These are phyloP conservation scores for Trypanosoma mega DNA, from an alignment of 208 protist genomes.

Conservation along the genomic window DNA sequence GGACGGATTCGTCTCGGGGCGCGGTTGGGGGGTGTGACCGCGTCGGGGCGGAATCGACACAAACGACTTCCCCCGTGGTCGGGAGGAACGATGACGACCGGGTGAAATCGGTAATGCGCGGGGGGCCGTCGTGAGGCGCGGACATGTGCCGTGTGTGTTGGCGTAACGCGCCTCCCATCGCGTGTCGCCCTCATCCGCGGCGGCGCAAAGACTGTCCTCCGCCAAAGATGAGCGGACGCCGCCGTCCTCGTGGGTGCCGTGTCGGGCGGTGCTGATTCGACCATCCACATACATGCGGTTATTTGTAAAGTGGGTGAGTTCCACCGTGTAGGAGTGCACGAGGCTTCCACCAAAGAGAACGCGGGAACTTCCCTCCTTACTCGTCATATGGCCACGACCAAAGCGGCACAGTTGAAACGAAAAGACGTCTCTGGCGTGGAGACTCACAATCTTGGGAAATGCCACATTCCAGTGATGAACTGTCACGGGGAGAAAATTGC, in stretches of 20 bases:
- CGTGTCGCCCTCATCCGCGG: slow-evolving; percentile 7
- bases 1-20: no score
- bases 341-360: slow-evolving; percentile 79
- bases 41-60: no score
- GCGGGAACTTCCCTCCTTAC: slow-evolving; percentile 79
- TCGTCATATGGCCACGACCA: slow-evolving; percentile 62
- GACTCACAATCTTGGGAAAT: slow-evolving; percentile 71
- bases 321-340: slow-evolving; percentile 85
- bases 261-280: no score
- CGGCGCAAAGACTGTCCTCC: no score
- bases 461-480: slow-evolving; percentile 89
- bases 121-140: neutral
- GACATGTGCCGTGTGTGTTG: neutral
- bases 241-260: no score
- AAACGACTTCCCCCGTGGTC: no score
- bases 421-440: slow-evolving; percentile 74
- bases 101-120: no score
- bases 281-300: slow-evolving; percentile 60
- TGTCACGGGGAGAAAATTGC: slow-evolving; percentile 72
- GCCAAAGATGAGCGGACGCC: neutral
- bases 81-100: no score
- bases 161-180: slow-evolving; percentile 20
- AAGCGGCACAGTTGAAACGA: slow-evolving; percentile 78
- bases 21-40: no score
- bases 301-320: slow-evolving; percentile 83